Base-by-base conservation (phyloP, 164 flowering plant genomes). In the Chimonanthus praecox region DNA sequence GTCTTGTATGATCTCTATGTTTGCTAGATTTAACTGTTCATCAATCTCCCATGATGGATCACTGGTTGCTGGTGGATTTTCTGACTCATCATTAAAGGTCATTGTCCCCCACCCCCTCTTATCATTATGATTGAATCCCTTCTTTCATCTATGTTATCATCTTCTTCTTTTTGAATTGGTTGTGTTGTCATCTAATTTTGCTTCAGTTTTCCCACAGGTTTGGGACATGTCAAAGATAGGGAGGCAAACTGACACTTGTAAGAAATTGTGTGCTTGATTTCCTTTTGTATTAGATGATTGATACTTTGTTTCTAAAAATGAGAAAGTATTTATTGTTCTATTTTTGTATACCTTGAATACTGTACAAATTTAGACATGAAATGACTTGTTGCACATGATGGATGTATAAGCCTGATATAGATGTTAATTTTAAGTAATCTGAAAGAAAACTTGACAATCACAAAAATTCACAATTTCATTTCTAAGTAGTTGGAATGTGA, bases 141-240 rank as follows among this genome's bases (percentile, higher is more conserved):
- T 33, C 33, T 33, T 5, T 60, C 16, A 44, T 21, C 47, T 49
- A 63, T 66, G 68, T 44, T 44, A 5, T 4, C 7, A 4, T 15
- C 68, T 45, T 63, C 45, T 33, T 33, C 48, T 44, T 66, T 66
- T 66, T 45, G 3, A 18, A 20, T 9, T 18, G 65, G 20, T 21
- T 66, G 2, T 20, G 51, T 54, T 45, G 20, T 71, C 43, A n/a
- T 64, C 58, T 9, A 51, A 70, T 64, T 66, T 72, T 46, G 62
- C 15, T 49, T 9, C 54, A 47, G 61, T 66, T 18, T 70, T 68
- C n/a, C n/a, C 1, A 68, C 81, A 92, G 98, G 88, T 95, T 46
- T 96, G 98, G 99, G 97, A 96, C 79, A 94, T 96, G 95, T 89
- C 97, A 80, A 92, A 91, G 81, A 84, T 90, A 69, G 99, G 97